Percentiles rank a stretch among this genome's conserved stretches.
Conservation (phyloP, 768 basidiomycete species). For the Cytidiella melzeri region DNA sequence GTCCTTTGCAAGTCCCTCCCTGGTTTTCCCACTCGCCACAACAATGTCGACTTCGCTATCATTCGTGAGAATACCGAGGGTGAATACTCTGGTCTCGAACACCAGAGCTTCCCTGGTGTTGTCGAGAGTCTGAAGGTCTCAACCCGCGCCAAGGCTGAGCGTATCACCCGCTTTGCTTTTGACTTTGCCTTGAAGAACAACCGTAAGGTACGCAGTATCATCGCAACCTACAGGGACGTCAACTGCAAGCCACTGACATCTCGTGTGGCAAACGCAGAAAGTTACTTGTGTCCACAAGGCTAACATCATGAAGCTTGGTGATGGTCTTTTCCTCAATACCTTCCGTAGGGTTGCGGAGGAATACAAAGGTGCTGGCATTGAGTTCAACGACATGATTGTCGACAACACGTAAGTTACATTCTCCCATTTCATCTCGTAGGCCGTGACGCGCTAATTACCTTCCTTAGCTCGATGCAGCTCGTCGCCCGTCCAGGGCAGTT, state of each 20-base stretch:
- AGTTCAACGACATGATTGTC: slow-evolving; percentile 97
- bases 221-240: no score
- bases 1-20: slow-evolving; percentile 98
- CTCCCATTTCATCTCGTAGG: neutral
- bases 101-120: slow-evolving; percentile 96
- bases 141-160: slow-evolving; percentile 91
- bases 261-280: slow-evolving; percentile 50
- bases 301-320: slow-evolving; percentile 99
- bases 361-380: slow-evolving; percentile 88
- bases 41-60: slow-evolving; percentile 97
- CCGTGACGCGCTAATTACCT: neutral
- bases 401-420: slow-evolving; percentile 78
- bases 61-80: slow-evolving; percentile 99
- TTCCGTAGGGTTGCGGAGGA: slow-evolving; percentile 96
- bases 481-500: slow-evolving; percentile 95
- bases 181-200: slow-evolving; percentile 99
- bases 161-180: slow-evolving; percentile 95
- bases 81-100: slow-evolving; percentile 98
- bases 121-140: slow-evolving; percentile 98
- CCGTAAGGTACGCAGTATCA: slow-evolving; percentile 70
- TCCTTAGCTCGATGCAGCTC: slow-evolving; percentile 90
- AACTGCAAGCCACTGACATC: neutral
- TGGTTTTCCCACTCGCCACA: slow-evolving; percentile 92
- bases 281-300: slow-evolving; percentile 99
- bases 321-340: slow-evolving; percentile 97